Evolutionary conservation across 2,329 filamentous ascomycete genomes (phyloP), one percentile per base, ranked within the genome.

Genomic region (Xylariaceae sp.): DNA sequence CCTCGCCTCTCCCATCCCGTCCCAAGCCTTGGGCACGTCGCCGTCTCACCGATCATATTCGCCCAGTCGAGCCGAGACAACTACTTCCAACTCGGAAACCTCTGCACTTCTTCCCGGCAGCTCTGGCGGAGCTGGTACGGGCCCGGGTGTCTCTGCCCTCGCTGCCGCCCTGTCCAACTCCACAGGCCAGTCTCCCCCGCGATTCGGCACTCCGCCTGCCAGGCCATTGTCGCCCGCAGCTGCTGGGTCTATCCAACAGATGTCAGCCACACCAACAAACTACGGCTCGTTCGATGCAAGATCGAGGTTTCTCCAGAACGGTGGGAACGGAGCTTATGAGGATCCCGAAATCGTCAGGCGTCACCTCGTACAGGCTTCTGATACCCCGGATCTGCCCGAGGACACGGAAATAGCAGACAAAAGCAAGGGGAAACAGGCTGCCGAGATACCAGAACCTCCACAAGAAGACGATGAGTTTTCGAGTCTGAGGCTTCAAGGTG

Each of bases 321-420:
- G 71, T 45, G 80, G 77, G 44, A 72, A 76, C 39, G 83, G 78
- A 18, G 84, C 87, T 5, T 87, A 87, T 66, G 92, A 97, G 72
- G 90, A 97, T 64, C 88, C 91, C 14, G 92, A 97, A 68, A 90
- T 97, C 48, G 82, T 99, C 59, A 91, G 87, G 68, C 82, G 93
- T 60, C 94, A 99, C 76, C 73, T 96, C 63, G 90, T 97, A 17
- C 83, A 87, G 65, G 85, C 88, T 2, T 73, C 72, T 17, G 80
- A 83, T 48, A 66, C 70, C 3, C 69, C 66, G 31, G 75, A 78
- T 31, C 72, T 74, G 0, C 74, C 71, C 1, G 61, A 56, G 51
- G 65, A 56, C 41, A 61, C 62, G 3, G 68, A 62, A 31, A 65
- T 60, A 36, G 66, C 72, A 40, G 76, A 78, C 42, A 67, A 68